Evolutionary conservation across 2,329 filamentous ascomycete genomes (phyloP), one percentile per base, ranked within the genome.

Genomic region (Apiospora aurea): DNA sequence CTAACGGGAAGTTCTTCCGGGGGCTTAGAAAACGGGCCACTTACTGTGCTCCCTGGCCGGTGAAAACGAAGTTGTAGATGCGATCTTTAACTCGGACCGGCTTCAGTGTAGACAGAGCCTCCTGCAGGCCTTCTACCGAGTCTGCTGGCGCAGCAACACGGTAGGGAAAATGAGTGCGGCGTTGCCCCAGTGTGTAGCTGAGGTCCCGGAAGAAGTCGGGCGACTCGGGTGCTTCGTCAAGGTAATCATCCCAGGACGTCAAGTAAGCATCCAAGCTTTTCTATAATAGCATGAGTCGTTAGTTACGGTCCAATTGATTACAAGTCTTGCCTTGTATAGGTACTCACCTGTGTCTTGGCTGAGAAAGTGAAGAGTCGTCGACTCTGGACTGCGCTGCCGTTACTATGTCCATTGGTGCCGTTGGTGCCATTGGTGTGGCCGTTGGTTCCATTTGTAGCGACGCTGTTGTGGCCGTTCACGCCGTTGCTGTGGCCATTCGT

Each of bases 31-130:
- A 46, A 14, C 6, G 14, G 7, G 14, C 8, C 24, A 57, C 76
- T 82, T 84, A 86, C 67, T 86, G 84, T 0, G 84, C 83, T 1
- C 85, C 85, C 71, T 86, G 85, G 6, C 85, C 84, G 0, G 83
- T 85, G 76, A 86, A 86, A 43, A 84, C 76, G 67, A 79, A 76
- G 16, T 72, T 74, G 43, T 76, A 21, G 16, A 57, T 34, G n/a
- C 51, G 51, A 10, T 57, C 51, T 4, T 26, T 57, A 4, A 34
- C 16, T 18, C 51, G 29, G n/a, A 34, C 29, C 4, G 51, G 51
- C 51, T 57, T 57, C 51, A 57, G 8, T 24, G 51, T 34, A 34
- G 51, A 24, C 10, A 57, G n/a, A 24, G n/a, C 21, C 51, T 57
- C 51, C n/a, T 57, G n/a, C 1, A 57, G 51, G 51, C 51, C n/a